Evolutionary conservation across 2,329 filamentous ascomycete genomes (phyloP), one percentile per base, ranked within the genome.

Genomic region (Aspergillus neotritici): DNA sequence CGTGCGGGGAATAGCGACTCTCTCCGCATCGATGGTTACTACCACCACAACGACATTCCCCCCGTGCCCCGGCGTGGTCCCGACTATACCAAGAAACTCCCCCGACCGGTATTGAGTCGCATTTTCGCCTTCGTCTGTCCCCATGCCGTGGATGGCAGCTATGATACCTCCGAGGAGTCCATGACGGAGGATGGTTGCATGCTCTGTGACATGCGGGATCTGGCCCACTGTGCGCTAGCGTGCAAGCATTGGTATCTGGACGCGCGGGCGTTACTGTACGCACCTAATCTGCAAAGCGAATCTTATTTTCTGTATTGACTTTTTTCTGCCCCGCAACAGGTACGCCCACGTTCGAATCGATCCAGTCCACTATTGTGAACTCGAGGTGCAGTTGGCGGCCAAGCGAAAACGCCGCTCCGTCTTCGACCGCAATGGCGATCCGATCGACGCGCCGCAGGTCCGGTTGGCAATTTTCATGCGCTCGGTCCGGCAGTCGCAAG

Each of bases 281-380:
- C 33, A n/a, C 17, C 33, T 46, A 50, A 14, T 52, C 14, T 31
- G 17, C 34, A 16, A 6, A 33, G 3, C 12, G 7, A 36, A 8
- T 40, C 30, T 54, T 31, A 30, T 39, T 31, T 35, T 49, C 21
- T 43, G 16, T 36, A n/a, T 33, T 36, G 15, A 25, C 31, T 49
- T 54, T 47, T 43, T 30, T 30, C 5, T 7, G 11, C 4, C 12
- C 16, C 14, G 5, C 4, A 8, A 9, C 15, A 94, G 87, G 53
- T 94, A 94, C 65, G 83, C 84, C 58, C 90, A 88, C 71, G 83
- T 97, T 53, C 86, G 90, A 47, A 93, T 97, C 63, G 91, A 97
- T 63, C 80, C 86, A 13, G 90, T 96, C 28, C 91, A 97, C 68
- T 96, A 95, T 70, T 97, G 91, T 72, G 82, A 86, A 51, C 84